phyloP scores from a whole-genome alignment of 176 grass and related monocot genomes.

The Triticum monococcum region DNA sequence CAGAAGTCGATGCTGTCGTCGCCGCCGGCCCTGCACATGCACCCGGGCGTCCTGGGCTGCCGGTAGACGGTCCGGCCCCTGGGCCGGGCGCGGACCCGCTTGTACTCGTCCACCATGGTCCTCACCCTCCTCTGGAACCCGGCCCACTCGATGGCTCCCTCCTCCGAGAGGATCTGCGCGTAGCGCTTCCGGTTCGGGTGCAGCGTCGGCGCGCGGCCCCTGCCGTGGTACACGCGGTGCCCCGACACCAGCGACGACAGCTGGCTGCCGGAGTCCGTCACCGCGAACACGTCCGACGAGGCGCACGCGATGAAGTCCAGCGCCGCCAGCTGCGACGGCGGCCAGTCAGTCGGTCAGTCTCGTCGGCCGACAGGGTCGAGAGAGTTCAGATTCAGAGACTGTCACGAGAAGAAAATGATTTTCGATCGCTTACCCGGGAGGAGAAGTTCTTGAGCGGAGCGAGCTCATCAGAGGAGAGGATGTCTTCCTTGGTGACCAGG shows the following conservation, averaged over 20 bases:
- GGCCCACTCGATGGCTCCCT: conserved; percentile 55
- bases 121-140: conserved; percentile 66
- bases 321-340: conserved; percentile 58
- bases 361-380: no score
- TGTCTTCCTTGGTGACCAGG: conserved; percentile 81
- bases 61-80: conserved; percentile 85
- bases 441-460: conserved; percentile 73
- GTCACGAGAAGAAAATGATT: not conserved
- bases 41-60: conserved; percentile 79
- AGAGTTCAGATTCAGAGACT: not conserved
- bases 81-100: conserved; percentile 58
- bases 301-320: conserved; percentile 96
- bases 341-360: not conserved
- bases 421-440: conserved; percentile 47
- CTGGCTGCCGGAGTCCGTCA: conserved; percentile 98
- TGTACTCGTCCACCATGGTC: conserved; percentile 88
- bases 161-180: conserved; percentile 65
- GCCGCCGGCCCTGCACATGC: conserved; percentile 69
- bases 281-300: conserved; percentile 77
- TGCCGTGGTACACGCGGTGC: conserved; percentile 83
- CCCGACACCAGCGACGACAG: conserved; percentile 90
- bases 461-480: conserved; percentile 78
- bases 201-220: conserved; percentile 66
- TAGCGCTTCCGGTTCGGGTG: conserved; percentile 85
- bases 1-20: conserved; percentile 51